Evolutionary conservation across 352 stramenopile genomes (phyloP), one percentile per base, ranked within the genome.

Genomic region (Globisporangium takayamanum): DNA sequence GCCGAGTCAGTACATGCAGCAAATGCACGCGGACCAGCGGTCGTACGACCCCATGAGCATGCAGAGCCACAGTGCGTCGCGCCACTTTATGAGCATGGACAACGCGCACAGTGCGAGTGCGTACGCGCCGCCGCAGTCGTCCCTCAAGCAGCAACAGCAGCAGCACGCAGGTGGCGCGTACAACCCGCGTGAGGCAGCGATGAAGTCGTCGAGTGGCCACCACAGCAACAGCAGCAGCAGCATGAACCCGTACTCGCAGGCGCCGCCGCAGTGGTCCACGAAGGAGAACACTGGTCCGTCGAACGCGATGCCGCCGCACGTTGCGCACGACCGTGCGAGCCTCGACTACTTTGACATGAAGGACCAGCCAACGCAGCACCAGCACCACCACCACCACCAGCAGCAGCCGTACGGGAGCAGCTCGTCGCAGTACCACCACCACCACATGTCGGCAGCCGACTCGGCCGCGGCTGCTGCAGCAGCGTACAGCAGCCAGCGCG

Each of bases 261-360:
- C 72, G 37, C 78, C 87, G 64, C 75, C 45, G 44, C 52, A 87
- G 64, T 90, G 77, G 80, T 69, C 74, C 3, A 42, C 73, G 44
- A 87, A 87, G 64, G 68, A 73, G n/a, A 69, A 78, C 11, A 42
- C 47, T 10, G 59, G 50, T 6, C 45, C 59, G n/a, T 33, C 59
- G 25, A 64, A 64, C 46, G 52, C 52, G 11, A 50, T 64, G 52
- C 14, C 53, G 44, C 50, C 54, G 42, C 72, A 77, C 55, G 61
- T 67, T 37, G 65, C 72, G 54, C 64, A 62, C 26, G 68, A 84
- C 44, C 71, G 65, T 39, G 59, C 66, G 33, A 69, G 53, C 44
- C 67, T 76, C 45, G 80, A 89, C 67, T 91, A 88, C 64, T 89
- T 89, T 61, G 81, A 91, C 50, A 70, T 89, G 58, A 86, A 91